Conservation (phyloP, 2,329 filamentous ascomycete genomes). For the Botrytis tulipae region DNA sequence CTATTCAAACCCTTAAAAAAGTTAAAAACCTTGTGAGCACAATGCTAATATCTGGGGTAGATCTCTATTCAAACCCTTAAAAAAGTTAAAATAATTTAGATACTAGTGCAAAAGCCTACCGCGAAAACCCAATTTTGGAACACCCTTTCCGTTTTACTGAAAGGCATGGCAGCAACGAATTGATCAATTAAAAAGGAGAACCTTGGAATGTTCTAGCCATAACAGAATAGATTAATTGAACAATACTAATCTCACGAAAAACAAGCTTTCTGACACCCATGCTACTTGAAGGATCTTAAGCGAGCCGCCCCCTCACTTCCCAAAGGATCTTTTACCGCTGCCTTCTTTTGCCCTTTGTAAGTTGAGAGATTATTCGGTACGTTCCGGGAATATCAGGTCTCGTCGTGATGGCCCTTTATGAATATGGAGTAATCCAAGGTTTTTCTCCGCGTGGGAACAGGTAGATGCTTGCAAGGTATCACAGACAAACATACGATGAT, state of each 20-base stretch:
- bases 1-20: background rate
- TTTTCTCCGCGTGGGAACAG: background rate
- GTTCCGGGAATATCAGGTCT: background rate
- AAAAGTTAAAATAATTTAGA: background rate
- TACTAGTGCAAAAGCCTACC: background rate
- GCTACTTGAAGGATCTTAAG: background rate
- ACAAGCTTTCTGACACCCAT: background rate
- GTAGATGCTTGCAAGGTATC: background rate
- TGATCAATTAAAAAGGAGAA: constrained; percentile 5
- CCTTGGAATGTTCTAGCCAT: background rate
- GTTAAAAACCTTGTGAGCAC: background rate
- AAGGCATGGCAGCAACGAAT: background rate
- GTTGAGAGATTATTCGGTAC: background rate
- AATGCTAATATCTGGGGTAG: constrained; percentile 4
- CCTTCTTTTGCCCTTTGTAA: background rate
- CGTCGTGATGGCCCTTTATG: background rate
- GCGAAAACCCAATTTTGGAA: background rate
- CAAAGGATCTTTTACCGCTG: background rate
- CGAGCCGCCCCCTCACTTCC: background rate
- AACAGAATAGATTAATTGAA: background rate
- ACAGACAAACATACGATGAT: background rate
- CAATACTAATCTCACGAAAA: background rate
- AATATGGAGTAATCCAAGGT: background rate
- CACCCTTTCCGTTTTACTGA: background rate
- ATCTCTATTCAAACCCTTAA: background rate